phyloP scores from a whole-genome alignment of 2,329 filamentous ascomycete species.

The Phoma sp. region DNA sequence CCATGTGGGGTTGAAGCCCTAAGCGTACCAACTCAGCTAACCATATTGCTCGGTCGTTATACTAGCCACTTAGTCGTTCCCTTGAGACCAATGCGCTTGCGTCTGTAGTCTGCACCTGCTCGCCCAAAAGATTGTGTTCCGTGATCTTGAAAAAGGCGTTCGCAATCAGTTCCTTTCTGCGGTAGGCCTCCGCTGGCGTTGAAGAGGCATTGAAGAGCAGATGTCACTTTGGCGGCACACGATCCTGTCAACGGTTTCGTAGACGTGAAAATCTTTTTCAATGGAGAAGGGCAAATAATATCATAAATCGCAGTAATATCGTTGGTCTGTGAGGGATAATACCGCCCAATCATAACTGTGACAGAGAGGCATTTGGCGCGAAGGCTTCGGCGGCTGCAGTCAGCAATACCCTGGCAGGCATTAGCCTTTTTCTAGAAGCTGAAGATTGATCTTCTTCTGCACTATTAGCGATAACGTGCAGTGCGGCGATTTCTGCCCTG shows the following conservation, averaged over 20 bases:
- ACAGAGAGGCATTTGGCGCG: not conserved
- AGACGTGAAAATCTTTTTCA: not conserved
- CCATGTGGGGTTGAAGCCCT: not conserved
- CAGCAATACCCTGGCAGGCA: not conserved
- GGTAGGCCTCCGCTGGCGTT: not conserved
- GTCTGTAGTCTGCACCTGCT: not conserved
- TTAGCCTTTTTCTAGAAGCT: slow-evolving; percentile 16
- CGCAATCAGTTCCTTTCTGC: not conserved
- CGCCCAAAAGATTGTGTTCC: slow-evolving; percentile 4
- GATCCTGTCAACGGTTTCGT: not conserved
- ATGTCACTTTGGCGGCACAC: not conserved
- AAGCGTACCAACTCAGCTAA: not conserved
- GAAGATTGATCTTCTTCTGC: not conserved
- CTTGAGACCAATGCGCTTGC: not conserved
- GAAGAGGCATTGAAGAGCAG: not conserved
- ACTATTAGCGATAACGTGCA: not conserved
- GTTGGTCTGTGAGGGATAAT: not conserved
- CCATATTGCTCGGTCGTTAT: not conserved
- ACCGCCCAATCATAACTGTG: not conserved
- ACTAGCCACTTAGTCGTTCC: slow-evolving; percentile 1
- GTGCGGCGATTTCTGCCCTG: slow-evolving; percentile 1
- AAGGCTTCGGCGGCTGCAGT: slow-evolving; percentile 3
- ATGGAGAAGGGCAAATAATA: not conserved
- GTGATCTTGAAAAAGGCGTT: not conserved
- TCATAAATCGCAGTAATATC: not conserved